Evolutionary conservation across 2,329 filamentous ascomycete species (phyloP), one percentile per base, ranked within the genome.

Genomic region (Fusarium abutilonis): DNA sequence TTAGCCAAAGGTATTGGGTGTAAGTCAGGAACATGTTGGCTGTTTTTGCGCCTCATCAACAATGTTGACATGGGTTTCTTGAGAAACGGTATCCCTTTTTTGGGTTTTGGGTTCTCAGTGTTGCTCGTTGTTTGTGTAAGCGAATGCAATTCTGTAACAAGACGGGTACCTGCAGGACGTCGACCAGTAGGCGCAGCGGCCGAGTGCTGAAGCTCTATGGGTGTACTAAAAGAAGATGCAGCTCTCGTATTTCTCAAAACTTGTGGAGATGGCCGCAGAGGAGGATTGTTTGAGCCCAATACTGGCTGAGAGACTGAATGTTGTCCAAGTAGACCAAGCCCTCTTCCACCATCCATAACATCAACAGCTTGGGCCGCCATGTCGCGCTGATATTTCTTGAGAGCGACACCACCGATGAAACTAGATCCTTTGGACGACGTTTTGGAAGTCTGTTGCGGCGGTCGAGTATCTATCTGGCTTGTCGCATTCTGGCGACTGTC

Each of bases 51-150:
- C 56, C 86, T 80, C 77, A 83, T 77, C 46, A 88, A 76, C 19
- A 88, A 72, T 1, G 82, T 84, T 2, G 86, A 84, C 79, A 86
- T 83, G 38, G 84, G 82, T 52, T 86, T 86, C 67, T 85, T 86
- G 9, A 86, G 74, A 49, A 86, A 86, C 0, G 84, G 83, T 34
- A 86, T 72, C 3, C 83, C 77, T 63, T 85, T 86, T 63, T 80
- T 84, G 26, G 77, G 76, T 67, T 81, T 83, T n/a, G 72, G 70
- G 5, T 74, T 71, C 45, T 84, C 82, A 10, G 70, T 64, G 14
- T 68, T 70, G 19, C 69, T 58, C 21, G 69, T 63, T 8, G 74
- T 66, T n/a, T 70, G 70, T n/a, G 73, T 60, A 23, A 73, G 48
- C 5, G 63, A 53, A 23, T 75, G 64, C 6, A 77, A 68, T 29